phyloP scores from a whole-genome alignment of 140 eudicot genomes.

The Senecio squalidus region DNA sequence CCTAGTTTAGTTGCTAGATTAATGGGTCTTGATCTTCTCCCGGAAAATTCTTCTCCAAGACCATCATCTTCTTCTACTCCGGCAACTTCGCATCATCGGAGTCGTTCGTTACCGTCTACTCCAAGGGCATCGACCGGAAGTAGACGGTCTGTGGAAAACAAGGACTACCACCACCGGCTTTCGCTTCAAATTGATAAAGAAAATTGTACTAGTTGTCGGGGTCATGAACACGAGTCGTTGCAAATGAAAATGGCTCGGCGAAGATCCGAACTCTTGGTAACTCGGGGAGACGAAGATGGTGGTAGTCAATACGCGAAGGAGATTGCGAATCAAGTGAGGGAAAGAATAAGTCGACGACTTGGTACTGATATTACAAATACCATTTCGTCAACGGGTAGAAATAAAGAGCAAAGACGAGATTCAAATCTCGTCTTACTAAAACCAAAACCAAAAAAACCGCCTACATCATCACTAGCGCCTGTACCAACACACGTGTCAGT shows the following conservation, averaged over 20 bases:
- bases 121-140: conserved; percentile 54
- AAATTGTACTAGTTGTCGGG: conserved; percentile 14
- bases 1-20: conserved; percentile 85
- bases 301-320: conserved; percentile 60
- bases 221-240: conserved; percentile 31
- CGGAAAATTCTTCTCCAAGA: conserved; percentile 58
- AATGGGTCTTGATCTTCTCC: conserved; percentile 91
- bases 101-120: conserved; percentile 58
- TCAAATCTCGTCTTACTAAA: conserved; percentile 40
- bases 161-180: conserved; percentile 42
- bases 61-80: conserved; percentile 40
- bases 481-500: too few species aligned
- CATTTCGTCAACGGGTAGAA: conserved; percentile 7
- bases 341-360: conserved; percentile 59
- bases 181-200: conserved; percentile 74
- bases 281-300: too few species aligned
- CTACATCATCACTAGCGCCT: not conserved
- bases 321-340: conserved; percentile 64
- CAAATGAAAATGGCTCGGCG: too few species aligned
- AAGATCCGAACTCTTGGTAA: too few species aligned
- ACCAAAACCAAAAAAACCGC: conserved; percentile 7
- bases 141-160: conserved; percentile 50
- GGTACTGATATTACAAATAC: conserved; percentile 83
- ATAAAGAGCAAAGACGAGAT: conserved; percentile 44
- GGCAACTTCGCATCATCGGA: conserved; percentile 15